Evolutionary conservation across 139 green algal species (phyloP), one percentile per base, ranked within the genome.

Genomic region (Axilococcus clingmanii): DNA sequence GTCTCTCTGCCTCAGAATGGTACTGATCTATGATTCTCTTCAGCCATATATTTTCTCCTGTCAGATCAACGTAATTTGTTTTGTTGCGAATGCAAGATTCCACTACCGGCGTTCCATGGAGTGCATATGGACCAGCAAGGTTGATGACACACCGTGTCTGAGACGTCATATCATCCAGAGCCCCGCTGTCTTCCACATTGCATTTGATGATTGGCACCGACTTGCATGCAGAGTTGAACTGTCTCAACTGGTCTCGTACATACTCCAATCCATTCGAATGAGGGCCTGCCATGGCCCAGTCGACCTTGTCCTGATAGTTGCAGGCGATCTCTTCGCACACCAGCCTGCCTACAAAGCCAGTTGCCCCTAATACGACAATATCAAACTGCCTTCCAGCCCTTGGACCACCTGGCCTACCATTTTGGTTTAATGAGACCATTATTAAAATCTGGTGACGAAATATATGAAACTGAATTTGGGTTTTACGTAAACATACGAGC

Each of bases 21-120:
- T 87, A 68, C 22, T 54, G 29, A 4, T 68, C 40, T 7, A 93
- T 81, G 24, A 76, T 74, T 4, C 55, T 63, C 37, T 48, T 57
- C 28, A 88, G 73, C 78, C 78, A 94, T 1, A 69, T 48, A 1
- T 71, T 27, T 65, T 91, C 84, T 76, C 85, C 85, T 33, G 86
- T 94, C 41, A 95, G 84, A 63, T 97, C 89, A 14, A 72, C 72
- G 59, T 95, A 96, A 66, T 96, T 74, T 7, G 75, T 84, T 30
- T 69, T 61, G 9, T 63, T 38, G 16, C 66, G 35, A 36, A 95
- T 66, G 24, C 77, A 79, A 20, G 83, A 77, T 1, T 63, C 71
- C 29, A 95, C 81, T 33, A 97, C 63, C 3, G 69, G 69, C 3
- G 61, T 73, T 17, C 86, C 83, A n/a, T 83, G 64, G 34, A 71